Percentiles rank a stretch among this genome's conserved stretches.
Evolutionary conservation across 1,284 basidiomycete species (phyloP).

Genomic region (Hypsizygus ulmarius): DNA sequence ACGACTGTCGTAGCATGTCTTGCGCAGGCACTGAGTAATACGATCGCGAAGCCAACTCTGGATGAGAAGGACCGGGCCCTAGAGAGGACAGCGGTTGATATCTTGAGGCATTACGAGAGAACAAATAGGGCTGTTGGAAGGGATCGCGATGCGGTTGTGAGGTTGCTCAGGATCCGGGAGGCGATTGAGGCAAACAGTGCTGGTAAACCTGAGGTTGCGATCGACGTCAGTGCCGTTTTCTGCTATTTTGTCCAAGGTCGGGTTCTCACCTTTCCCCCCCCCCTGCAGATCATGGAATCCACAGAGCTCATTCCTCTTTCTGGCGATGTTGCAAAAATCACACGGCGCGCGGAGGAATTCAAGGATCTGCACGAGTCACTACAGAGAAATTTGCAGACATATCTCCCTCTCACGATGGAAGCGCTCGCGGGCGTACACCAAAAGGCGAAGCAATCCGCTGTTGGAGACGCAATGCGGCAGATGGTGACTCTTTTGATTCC

Average conservation of each 20-base stretch:
- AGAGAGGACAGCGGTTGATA: constrained; percentile 78
- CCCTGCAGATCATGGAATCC: constrained; percentile 78
- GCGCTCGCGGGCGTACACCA: constrained; percentile 80
- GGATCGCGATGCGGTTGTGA: constrained; percentile 76
- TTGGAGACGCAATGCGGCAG: constrained; percentile 71
- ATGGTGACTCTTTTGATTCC: constrained; percentile 47
- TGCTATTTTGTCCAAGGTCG: not conserved
- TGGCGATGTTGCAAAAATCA: constrained; percentile 84
- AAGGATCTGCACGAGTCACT: constrained; percentile 84
- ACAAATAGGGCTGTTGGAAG: constrained; percentile 74
- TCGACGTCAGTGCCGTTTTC: constrained; percentile 61
- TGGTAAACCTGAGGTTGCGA: constrained; percentile 72
- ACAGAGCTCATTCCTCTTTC: constrained; percentile 90
- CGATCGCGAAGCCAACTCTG: constrained; percentile 65
- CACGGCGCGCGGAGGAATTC: constrained; percentile 87
- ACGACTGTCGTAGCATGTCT: constrained; percentile 86
- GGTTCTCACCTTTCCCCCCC: not conserved
- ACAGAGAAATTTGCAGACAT: constrained; percentile 86
- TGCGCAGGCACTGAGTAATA: constrained; percentile 86
- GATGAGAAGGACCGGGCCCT: constrained; percentile 72
- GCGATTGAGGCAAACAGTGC: constrained; percentile 77
- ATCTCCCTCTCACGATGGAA: constrained; percentile 94
- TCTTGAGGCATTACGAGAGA: constrained; percentile 85
- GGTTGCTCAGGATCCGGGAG: constrained; percentile 79
- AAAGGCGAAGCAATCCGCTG: constrained; percentile 70